Evolutionary conservation across 306 rosid genomes (phyloP).

Genomic region (Oxytropis ochrocephala): DNA sequence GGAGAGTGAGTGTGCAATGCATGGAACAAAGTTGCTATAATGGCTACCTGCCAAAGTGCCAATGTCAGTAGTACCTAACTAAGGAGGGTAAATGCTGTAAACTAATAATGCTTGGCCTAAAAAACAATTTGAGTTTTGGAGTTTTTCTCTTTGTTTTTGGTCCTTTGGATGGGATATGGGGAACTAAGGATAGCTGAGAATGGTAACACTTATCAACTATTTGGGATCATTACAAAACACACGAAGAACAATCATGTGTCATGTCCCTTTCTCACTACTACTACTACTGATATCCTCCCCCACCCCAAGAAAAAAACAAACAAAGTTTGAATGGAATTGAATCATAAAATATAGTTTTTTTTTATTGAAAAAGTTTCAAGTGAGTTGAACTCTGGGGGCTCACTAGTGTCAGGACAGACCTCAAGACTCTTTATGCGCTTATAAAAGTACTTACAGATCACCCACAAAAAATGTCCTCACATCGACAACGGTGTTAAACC

Average conservation of each 20-base stretch:
- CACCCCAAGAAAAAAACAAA: background rate
- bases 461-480: no score
- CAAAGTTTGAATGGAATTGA: background rate
- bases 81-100: background rate
- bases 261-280: constrained; percentile 36
- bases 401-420: no score
- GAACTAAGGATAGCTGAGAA: background rate
- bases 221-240: constrained; percentile 22
- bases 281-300: no score
- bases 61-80: constrained; percentile 22
- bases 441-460: no score
- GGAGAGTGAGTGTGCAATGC: constrained; percentile 22
- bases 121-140: background rate
- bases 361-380: no score
- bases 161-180: constrained; percentile 10
- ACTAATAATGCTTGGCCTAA: background rate
- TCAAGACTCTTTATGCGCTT: no score
- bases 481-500: no score
- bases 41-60: constrained; percentile 24
- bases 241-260: constrained; percentile 35
- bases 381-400: no score
- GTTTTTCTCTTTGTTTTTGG: background rate
- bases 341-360: no score
- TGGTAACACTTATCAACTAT: background rate
- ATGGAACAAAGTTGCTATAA: constrained; percentile 23